Percentiles rank a stretch among this genome's conserved stretches.
Conservation (phyloP, 108 stramenopile genomes). For the Aureococcus anophagefferens region DNA sequence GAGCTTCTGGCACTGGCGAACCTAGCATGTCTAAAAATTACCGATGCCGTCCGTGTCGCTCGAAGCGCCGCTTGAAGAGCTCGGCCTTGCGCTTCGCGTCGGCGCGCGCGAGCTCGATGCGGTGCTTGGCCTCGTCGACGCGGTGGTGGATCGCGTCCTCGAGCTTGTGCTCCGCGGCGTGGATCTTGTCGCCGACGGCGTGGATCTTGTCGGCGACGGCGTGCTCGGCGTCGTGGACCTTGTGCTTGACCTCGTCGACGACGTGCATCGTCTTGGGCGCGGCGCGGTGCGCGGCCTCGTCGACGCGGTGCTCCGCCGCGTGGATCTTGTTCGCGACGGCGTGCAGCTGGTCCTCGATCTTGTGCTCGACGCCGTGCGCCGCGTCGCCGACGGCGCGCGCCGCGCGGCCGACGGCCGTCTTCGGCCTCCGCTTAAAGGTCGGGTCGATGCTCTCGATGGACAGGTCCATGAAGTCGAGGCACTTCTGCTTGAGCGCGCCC, state of each 20-base stretch:
- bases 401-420: background rate
- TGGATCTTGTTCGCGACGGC: background rate
- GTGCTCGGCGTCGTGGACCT: background rate
- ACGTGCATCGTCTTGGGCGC: background rate
- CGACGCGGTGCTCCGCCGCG: background rate
- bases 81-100: constrained; percentile 73
- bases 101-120: constrained; percentile 64
- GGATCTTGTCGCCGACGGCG: constrained; percentile 35
- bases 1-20: no score
- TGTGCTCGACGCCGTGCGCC: background rate
- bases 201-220: background rate
- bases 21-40: no score
- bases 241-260: no score
- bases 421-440: background rate
- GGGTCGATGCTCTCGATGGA: no score
- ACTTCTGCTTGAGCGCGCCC: no score
- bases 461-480: no score
- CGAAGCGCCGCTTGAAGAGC: constrained; percentile 63
- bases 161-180: constrained; percentile 7
- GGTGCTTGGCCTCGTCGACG: constrained; percentile 74
- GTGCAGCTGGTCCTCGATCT: background rate
- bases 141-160: constrained; percentile 64
- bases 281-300: no score
- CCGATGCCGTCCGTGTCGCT: no score
- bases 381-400: background rate